Evolutionary conservation across 2,329 filamentous ascomycete genomes (phyloP), one percentile per base, ranked within the genome.

Genomic region (Aspergillus sp.): DNA sequence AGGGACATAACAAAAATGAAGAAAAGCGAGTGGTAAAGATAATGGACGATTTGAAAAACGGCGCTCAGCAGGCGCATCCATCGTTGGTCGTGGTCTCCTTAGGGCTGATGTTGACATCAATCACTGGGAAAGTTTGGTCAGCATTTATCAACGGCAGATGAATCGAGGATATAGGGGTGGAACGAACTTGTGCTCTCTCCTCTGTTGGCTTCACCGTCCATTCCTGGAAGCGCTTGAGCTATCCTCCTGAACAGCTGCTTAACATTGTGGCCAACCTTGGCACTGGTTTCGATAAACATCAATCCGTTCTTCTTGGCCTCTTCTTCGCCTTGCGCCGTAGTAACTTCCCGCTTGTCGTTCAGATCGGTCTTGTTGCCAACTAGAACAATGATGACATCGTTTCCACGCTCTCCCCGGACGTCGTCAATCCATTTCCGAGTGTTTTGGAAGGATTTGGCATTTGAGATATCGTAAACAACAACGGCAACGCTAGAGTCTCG

Each of bases 351-450:
- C 79, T 96, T 97, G 70, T 98, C 93, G 69, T 93, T 95, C 68
- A 98, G 71, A 77, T 98, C 93, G 36, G 93, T 98, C 83, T 98
- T 98, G 78, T 98, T 98, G 55, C 93, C 93, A 33, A 98, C 94
- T 37, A 98, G 75, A 37, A 98, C 93, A 60, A 98, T 97, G 60
- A 98, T 98, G 48, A 98, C 94, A 70, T 98, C 93, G 75, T 95
- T 95, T 40, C 93, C 93, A 62, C 93, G 82, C 75, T 98, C 93
- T 40, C 90, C 91, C 50, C 93, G 82, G 46, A 98, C 93, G 65
- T 98, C 93, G 65, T 98, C 93, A 54, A 98, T 95, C 93, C 94
- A 98, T 78, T 98, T 98, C 63, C 90, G 84, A 43, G 93, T 98
- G 72, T 98, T 96, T 67, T 96, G 87, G 76, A 98, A 98, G 26